These are phyloP conservation scores for Aspergillus luchuensis DNA, from an alignment of 2,329 filamentous ascomycete species.

Conservation along the genomic window DNA sequence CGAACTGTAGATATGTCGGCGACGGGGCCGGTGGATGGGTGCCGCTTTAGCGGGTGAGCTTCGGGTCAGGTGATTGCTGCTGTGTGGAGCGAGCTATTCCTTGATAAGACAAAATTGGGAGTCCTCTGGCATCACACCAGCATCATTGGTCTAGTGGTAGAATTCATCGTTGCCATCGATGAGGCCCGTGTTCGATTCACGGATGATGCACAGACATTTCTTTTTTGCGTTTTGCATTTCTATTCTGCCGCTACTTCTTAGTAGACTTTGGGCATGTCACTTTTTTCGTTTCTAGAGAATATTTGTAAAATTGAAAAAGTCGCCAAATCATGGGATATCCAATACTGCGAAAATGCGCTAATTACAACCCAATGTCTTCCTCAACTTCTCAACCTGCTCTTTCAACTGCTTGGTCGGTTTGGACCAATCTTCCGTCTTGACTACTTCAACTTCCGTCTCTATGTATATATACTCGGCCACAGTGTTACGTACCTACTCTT, in stretches of 20 bases:
- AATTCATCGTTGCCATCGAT: slow-evolving; percentile 51
- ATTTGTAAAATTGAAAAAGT: no score
- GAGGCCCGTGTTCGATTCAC: slow-evolving; percentile 52
- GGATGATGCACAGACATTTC: slow-evolving; percentile 43
- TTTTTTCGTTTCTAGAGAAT: no score
- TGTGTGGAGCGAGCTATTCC: neutral
- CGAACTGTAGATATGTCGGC: slow-evolving; percentile 7
- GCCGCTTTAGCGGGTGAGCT: slow-evolving; percentile 15
- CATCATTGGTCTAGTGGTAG: slow-evolving; percentile 51
- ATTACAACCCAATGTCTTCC: slow-evolving; percentile 20
- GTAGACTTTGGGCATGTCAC: no score
- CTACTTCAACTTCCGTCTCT: slow-evolving; percentile 32
- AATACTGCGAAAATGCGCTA: neutral
- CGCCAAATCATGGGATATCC: neutral
- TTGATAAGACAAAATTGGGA: no score
- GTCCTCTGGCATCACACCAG: slow-evolving; percentile 15
- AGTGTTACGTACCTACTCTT: slow-evolving; percentile 36
- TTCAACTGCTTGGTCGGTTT: slow-evolving; percentile 38
- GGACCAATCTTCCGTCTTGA: slow-evolving; percentile 41
- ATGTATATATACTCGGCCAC: slow-evolving; percentile 42
- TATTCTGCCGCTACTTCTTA: neutral
- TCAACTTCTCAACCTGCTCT: slow-evolving; percentile 33
- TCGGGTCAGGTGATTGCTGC: slow-evolving; percentile 9
- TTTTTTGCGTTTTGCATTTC: slow-evolving; percentile 18
- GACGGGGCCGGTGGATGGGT: slow-evolving; percentile 1